A percentile compares a stretch with the other conserved stretches of the same genome.
These are phyloP conservation scores for Rhizopogon vinicolor DNA, from an alignment of 768 basidiomycete genomes.

Conservation along the genomic window DNA sequence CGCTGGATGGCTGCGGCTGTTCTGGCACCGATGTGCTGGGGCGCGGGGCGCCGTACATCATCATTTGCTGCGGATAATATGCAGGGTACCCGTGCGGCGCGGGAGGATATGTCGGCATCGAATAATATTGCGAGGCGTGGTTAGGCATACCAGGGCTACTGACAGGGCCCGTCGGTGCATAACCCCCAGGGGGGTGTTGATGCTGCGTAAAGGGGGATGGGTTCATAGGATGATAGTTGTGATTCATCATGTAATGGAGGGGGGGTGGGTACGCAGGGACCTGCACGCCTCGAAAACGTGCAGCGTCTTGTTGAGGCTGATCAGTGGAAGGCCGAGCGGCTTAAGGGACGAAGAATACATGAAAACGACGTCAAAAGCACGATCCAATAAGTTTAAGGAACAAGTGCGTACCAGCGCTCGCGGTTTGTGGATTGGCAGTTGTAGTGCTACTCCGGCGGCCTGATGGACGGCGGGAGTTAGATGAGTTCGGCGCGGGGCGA, in stretches of 20 bases:
- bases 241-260: constrained; percentile 64
- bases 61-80: constrained; percentile 57
- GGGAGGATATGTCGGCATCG: constrained; percentile 48
- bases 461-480: constrained; percentile 21
- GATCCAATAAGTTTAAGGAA: not conserved
- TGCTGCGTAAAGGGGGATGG: constrained; percentile 46
- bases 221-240: constrained; percentile 54
- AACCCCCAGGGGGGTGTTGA: constrained; percentile 31
- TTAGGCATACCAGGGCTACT: constrained; percentile 38
- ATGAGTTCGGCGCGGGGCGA: constrained; percentile 13
- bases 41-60: constrained; percentile 56
- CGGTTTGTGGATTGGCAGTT: constrained; percentile 13
- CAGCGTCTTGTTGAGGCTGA: constrained; percentile 18
- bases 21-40: constrained; percentile 32
- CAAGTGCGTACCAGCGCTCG: constrained; percentile 10
- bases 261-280: constrained; percentile 54
- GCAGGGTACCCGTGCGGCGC: constrained; percentile 43
- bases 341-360: constrained; percentile 12
- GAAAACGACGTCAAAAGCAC: constrained; percentile 2
- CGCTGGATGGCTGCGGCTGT: constrained; percentile 26
- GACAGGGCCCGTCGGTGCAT: constrained; percentile 25
- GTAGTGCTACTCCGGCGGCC: constrained; percentile 22
- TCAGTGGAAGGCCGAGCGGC: constrained; percentile 10
- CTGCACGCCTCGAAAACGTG: constrained; percentile 31
- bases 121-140: constrained; percentile 48